Evolutionary conservation across 2,329 filamentous ascomycete genomes (phyloP), one percentile per base, ranked within the genome.

Genomic region (Aspergillus oerlinghausenensis): DNA sequence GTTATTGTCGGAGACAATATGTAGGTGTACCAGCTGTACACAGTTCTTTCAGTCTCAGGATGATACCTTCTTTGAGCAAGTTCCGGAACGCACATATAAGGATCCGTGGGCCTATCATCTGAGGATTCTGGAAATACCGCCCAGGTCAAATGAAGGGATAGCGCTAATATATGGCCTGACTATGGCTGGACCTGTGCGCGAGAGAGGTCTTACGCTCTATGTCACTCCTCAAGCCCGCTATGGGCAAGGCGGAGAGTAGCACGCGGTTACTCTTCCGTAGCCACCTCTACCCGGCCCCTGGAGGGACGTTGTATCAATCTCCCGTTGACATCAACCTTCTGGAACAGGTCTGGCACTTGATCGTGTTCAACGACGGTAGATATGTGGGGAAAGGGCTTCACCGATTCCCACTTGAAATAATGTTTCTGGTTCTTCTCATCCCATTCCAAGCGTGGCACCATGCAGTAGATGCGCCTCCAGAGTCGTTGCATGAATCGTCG

Each of bases 401-500:
- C 45, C 10, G 55, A 52, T 23, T 70, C 69, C 70, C 73, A 76
- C 7, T 57, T 43, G 52, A 75, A 70, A 1, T 51, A 42, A 52
- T 59, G 64, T 55, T 64, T 71, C 10, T 67, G 51, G 2, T 55
- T 57, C 11, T 32, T 42, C 2, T 56, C 50, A 54, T 67, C 62
- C 62, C 62, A 68, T 17, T 55, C 55, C 54, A 67, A 63, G 8
- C 65, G 67, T 19, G 74, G 75, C 1, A 73, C 66, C 17, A 73
- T 48, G 42, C 59, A 60, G 35, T 68, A 71, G 25, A 76, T 59
- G n/a, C 68, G 71, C 47, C 65, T 65, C 75, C 75, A 77, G 17
- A 70, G 54, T 28, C 70, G 67, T 9, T 59, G 63, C 69, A 79
- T 74, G 49, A 77, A 69, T 11, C 75, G 69, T 19, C 65, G 55